Evolutionary conservation across 2,329 filamentous ascomycete genomes (phyloP), one percentile per base, ranked within the genome.

Genomic region (Trichothecium roseum): DNA sequence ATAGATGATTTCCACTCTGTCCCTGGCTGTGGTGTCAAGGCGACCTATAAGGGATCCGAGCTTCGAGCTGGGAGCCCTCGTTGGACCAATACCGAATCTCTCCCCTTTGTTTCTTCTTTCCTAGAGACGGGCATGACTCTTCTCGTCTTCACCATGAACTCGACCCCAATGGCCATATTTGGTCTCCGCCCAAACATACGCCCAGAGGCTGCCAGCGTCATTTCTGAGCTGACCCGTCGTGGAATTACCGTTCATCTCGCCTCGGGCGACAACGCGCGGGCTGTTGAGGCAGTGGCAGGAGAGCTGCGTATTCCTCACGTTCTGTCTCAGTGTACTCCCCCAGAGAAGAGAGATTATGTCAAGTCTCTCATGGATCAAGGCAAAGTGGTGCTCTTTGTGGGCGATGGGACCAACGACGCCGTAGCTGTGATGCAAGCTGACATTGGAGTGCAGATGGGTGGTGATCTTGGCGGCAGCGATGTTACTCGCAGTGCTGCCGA

Each of bases 341-440:
- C 53, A 8, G 61, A 72, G 39, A 78, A 79, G 45, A 57, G 62
- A 29, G 45, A 51, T 2, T 77, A 74, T 47, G 52, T 76, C 32
- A 45, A 54, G 35, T 35, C 37, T 4, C 50, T 66, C 26, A 49
- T 57, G 18, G 28, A 36, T 12, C 32, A 29, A n/a, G 27, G 29
- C 30, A 36, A 38, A 0, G 54, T 68, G 2, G 69, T 84, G 14
- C 54, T 87, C 5, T 88, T 89, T 54, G 70, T 73, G 34, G 84
- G 84, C 24, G 84, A 89, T 45, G 84, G 84, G 2, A 86, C 81
- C 12, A 89, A 89, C 52, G 84, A 89, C 48, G 80, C 84, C 0
- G 66, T 74, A 3, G 84, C 84, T 0, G 65, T 89, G 3, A 75
- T 81, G 1, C 72, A 78, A 49, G 81, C 84, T 2, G 71, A 70